Conservation (phyloP, 192 early-diverging fungal genomes). For the Linnemannia schmuckeri region DNA sequence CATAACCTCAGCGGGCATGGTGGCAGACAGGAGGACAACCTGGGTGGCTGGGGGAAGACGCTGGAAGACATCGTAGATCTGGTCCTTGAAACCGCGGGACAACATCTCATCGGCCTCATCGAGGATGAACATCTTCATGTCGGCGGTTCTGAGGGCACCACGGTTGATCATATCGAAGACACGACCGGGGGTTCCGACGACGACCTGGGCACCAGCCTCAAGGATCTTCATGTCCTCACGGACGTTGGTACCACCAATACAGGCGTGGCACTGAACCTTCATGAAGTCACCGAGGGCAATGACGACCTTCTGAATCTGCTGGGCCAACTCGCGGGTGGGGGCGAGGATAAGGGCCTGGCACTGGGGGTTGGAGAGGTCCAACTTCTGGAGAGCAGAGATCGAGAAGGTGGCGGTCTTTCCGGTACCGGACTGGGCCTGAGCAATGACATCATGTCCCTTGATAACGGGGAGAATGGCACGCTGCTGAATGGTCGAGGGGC, state of each 20-base stretch:
- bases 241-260: constrained; percentile 97
- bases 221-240: constrained; percentile 91
- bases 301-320: constrained; percentile 97
- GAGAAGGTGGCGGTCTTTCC: constrained; percentile 99
- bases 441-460: constrained; percentile 98
- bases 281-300: constrained; percentile 96
- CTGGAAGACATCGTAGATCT: constrained; percentile 98
- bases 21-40: constrained; percentile 97
- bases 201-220: constrained; percentile 87
- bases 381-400: constrained; percentile 96
- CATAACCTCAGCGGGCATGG: constrained; percentile 95
- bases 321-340: constrained; percentile 98
- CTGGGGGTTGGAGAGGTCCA: constrained; percentile 82
- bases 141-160: constrained; percentile 81
- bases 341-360: constrained; percentile 97
- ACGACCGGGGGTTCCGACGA: constrained; percentile 98
- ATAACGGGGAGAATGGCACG: constrained; percentile 97
- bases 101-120: constrained; percentile 99
- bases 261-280: constrained; percentile 94
- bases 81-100: constrained; percentile 98
- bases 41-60: constrained; percentile 90
- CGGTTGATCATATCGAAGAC: constrained; percentile 99
- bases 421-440: constrained; percentile 99
- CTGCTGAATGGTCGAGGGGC: constrained; percentile 96
- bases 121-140: constrained; percentile 98